Percentiles rank a stretch among this genome's conserved stretches.
Conservation (phyloP, 169 alveolate species). For the Plasmodium coatneyi region DNA sequence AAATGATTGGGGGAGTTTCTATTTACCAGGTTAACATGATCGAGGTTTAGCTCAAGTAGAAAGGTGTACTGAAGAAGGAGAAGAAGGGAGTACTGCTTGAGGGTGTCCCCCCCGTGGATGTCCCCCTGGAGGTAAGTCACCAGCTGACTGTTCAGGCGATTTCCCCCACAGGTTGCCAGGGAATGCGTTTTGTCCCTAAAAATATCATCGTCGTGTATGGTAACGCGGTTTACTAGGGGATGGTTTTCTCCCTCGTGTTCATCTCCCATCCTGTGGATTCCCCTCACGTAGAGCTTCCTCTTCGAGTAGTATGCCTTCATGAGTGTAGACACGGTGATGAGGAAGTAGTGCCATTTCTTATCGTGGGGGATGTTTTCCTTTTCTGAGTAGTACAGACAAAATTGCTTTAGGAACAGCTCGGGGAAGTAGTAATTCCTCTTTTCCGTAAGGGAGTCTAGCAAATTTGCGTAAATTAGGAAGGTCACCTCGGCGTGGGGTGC, state of each 20-base stretch:
- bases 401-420: conserved; percentile 38
- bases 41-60: conserved; percentile 6
- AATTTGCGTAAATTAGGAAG: conserved; percentile 20
- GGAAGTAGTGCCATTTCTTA: conserved; percentile 25
- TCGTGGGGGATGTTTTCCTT: conserved; percentile 19
- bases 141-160: conserved; percentile 12
- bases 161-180: neutral
- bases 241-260: neutral
- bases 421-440: conserved; percentile 37
- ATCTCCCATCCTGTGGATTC: neutral
- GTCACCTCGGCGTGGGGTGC: neutral
- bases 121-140: neutral
- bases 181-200: conserved; percentile 4
- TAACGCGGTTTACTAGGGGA: neutral
- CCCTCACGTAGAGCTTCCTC: neutral
- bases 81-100: neutral
- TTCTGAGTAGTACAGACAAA: conserved; percentile 25
- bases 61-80: conserved; percentile 31
- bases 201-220: conserved; percentile 48
- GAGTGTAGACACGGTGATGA: conserved; percentile 34
- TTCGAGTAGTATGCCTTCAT: conserved; percentile 26
- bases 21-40: conserved; percentile 3
- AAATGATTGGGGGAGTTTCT: conserved; percentile 11
- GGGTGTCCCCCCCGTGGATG: neutral
- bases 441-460: conserved; percentile 30